Evolutionary conservation across 1,284 basidiomycete genomes (phyloP).

Genomic region (Albatrellus sp.): DNA sequence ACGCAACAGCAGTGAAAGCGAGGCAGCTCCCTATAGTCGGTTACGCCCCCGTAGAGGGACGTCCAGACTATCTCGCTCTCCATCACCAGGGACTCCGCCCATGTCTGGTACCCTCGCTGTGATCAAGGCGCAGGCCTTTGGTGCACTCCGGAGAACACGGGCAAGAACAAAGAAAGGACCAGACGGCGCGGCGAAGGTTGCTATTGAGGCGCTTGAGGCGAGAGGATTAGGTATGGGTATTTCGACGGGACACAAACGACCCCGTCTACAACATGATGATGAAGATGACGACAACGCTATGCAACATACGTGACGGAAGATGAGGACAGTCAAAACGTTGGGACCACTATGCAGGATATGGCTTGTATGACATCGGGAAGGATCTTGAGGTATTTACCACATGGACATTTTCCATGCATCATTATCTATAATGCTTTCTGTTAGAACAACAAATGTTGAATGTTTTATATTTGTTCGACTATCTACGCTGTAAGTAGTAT

Average conservation of each 20-base stretch:
- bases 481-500: constrained; percentile 1
- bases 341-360: neutral
- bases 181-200: constrained; percentile 62
- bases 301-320: neutral
- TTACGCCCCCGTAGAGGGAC: constrained; percentile 8
- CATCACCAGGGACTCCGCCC: constrained; percentile 44
- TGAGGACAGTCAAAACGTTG: neutral
- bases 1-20: constrained; percentile 43
- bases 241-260: constrained; percentile 39
- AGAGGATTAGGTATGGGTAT: constrained; percentile 51
- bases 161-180: constrained; percentile 57
- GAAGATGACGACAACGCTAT: constrained; percentile 34
- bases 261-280: constrained; percentile 25
- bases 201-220: constrained; percentile 65
- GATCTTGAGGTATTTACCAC: neutral
- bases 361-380: neutral
- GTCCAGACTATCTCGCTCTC: constrained; percentile 41
- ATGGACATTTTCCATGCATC: constrained; percentile 1
- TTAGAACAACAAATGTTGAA: constrained; percentile 3
- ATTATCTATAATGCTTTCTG: constrained; percentile 5
- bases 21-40: constrained; percentile 23
- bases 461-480: constrained; percentile 5
- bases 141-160: constrained; percentile 66
- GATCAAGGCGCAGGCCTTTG: constrained; percentile 79
- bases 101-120: constrained; percentile 73